Evolutionary conservation across 2,329 filamentous ascomycete species (phyloP).

Genomic region (Decorospora gaudefroyi): DNA sequence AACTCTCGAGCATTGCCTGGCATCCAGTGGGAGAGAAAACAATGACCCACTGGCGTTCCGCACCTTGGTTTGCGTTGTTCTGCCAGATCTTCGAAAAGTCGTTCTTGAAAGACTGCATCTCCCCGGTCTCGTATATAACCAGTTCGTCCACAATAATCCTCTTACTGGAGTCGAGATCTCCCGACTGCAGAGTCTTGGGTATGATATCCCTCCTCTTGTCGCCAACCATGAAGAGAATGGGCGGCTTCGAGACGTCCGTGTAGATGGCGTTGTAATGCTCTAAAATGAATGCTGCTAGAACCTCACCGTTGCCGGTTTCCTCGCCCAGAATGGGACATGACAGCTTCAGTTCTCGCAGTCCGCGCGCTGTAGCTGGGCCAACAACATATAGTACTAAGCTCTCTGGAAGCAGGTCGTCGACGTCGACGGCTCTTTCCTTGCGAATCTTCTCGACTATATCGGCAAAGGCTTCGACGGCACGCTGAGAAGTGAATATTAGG

Average conservation of each 20-base stretch:
- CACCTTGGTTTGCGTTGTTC: constrained; percentile 48
- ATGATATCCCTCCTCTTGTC: constrained; percentile 90
- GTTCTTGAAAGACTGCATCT: constrained; percentile 75
- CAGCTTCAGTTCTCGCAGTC: constrained; percentile 61
- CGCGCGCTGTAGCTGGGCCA: constrained; percentile 77
- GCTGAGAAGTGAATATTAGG: constrained; percentile 82
- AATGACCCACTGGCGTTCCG: constrained; percentile 68
- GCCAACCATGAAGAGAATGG: constrained; percentile 84
- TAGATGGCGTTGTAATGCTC: constrained; percentile 67
- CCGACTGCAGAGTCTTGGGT: constrained; percentile 73
- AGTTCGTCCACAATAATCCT: constrained; percentile 74
- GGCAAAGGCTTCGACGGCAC: constrained; percentile 78
- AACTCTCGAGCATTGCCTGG: constrained; percentile 61
- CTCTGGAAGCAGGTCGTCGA: constrained; percentile 49
- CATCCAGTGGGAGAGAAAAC: constrained; percentile 70
- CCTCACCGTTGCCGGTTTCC: constrained; percentile 83
- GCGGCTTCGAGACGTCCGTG: constrained; percentile 54
- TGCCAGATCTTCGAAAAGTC: constrained; percentile 64
- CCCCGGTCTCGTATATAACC: constrained; percentile 83
- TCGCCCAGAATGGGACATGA: constrained; percentile 70
- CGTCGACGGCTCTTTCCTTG: constrained; percentile 33
- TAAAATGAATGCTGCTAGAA: constrained; percentile 76
- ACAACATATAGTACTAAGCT: constrained; percentile 74
- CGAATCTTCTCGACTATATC: constrained; percentile 62
- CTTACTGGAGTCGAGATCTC: constrained; percentile 53